Percentiles rank a stretch among this genome's conserved stretches.
These are phyloP conservation scores for Fusarium siculi DNA, from an alignment of 2,329 filamentous ascomycete genomes.

Conservation along the genomic window DNA sequence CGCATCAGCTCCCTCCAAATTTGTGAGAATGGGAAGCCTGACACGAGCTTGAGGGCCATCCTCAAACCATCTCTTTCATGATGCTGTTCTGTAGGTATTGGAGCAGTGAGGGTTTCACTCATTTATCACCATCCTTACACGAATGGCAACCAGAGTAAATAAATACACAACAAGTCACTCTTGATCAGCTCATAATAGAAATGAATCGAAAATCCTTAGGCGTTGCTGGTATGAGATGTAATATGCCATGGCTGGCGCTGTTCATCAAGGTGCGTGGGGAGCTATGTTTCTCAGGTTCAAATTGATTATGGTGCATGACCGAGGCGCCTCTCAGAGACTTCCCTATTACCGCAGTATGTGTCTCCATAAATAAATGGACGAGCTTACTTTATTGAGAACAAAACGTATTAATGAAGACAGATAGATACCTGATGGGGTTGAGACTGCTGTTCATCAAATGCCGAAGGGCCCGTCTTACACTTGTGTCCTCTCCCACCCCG, in stretches of 20 bases:
- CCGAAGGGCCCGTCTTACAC: not conserved
- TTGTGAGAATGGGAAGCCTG: not conserved
- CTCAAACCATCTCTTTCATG: not conserved
- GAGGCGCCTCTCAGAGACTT: not conserved
- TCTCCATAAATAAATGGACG: not conserved
- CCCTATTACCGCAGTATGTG: too few species aligned
- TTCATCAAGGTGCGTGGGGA: not conserved
- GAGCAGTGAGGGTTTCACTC: not conserved
- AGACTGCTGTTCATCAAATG: not conserved
- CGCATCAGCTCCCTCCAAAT: not conserved
- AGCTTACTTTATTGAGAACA: not conserved
- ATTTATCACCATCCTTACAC: not conserved
- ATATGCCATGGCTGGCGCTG: not conserved
- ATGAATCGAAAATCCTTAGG: not conserved
- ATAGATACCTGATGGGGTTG: not conserved
- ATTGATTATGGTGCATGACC: not conserved
- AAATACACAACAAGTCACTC: not conserved
- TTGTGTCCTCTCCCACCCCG: slow-evolving; percentile 7
- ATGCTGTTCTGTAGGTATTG: not conserved
- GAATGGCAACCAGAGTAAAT: not conserved
- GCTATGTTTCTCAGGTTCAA: not conserved
- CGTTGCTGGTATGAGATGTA: not conserved
- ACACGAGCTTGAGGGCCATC: too few species aligned
- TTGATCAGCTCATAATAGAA: too few species aligned
- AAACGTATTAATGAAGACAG: too few species aligned